Base-by-base conservation (phyloP, 441 rosid genomes). In the Adansonia grandidieri region DNA sequence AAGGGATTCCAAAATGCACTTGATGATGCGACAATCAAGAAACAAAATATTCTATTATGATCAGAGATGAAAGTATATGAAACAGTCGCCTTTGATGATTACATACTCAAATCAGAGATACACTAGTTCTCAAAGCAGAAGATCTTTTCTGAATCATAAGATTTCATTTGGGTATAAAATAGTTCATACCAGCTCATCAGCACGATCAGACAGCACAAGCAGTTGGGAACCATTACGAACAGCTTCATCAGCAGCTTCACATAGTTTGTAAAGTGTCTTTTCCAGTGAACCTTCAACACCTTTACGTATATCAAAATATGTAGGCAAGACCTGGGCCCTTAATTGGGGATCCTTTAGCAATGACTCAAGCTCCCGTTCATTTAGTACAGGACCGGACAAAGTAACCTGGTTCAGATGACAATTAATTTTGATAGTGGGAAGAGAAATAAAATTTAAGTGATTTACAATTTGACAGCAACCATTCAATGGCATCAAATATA, bases 211-310 rank as follows among this genome's bases (percentile, higher is more conserved):
- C 42, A 97, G 95, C 82, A 97, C 86, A 86, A 96, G 98, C 51
- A 97, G 88, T 82, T 97, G 96, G 56, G 97, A 93, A 81, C 99
- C 99, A 88, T 88, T 94, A 79, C 95, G 87, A 89, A 97, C 98
- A 73, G 98, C 99, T 75, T 93, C 99, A 89, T 93, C 99, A 79
- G 99, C 98, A 79, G 93, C 95, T 81, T 93, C 99, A 88, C 99
- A 97, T 65, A 97, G 97, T 80, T 73, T 80, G 78, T 81, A 42
- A 7, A 97, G 83, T 82, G 87, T 87, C 88, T 81, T 91, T 80
- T 91, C 91, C 88, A 97, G 80, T 76, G 98, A 94, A 78, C 97
- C 95, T 80, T 97, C 99, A 79, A 94, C 81, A 54, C 98, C 98
- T 85, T 91, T 94, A 69, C 89, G 88, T 82, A 97, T 97, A 80